Percentiles rank a stretch among this genome's conserved stretches.
Conservation (phyloP, 2,329 filamentous ascomycete genomes). For the Neonectria hederae region DNA sequence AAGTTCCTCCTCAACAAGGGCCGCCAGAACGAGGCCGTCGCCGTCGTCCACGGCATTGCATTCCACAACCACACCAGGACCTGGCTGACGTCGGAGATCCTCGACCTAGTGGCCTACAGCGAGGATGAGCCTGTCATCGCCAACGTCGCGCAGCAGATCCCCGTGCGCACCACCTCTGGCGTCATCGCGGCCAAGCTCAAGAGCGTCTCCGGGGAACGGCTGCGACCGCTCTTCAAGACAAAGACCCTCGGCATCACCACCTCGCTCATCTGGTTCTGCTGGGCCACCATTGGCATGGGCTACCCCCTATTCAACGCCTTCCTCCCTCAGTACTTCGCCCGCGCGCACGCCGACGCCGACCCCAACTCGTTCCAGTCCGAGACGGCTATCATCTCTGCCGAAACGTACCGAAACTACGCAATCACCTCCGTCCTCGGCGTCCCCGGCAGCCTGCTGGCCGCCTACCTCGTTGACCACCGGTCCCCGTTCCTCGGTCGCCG, state of each 20-base stretch:
- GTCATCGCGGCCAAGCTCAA: slow-evolving; percentile 68
- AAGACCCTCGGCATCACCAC: slow-evolving; percentile 63
- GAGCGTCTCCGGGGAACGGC: slow-evolving; percentile 73
- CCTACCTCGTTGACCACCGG: slow-evolving; percentile 73
- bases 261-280: slow-evolving; percentile 77
- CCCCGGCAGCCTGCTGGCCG: slow-evolving; percentile 79
- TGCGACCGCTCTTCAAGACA: slow-evolving; percentile 71
- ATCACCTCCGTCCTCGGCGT: slow-evolving; percentile 82
- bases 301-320: slow-evolving; percentile 92
- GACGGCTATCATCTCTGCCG: slow-evolving; percentile 52
- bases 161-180: slow-evolving; percentile 41
- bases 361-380: slow-evolving; percentile 43
- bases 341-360: slow-evolving; percentile 55
- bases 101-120: slow-evolving; percentile 63
- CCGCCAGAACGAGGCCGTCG: slow-evolving; percentile 80
- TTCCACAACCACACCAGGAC: slow-evolving; percentile 74
- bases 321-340: slow-evolving; percentile 83
- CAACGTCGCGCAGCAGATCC: slow-evolving; percentile 23
- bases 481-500: slow-evolving; percentile 73
- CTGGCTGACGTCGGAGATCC: slow-evolving; percentile 78
- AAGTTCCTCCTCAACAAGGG: slow-evolving; percentile 84
- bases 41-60: slow-evolving; percentile 81
- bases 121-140: slow-evolving; percentile 46
- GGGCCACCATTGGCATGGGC: slow-evolving; percentile 84
- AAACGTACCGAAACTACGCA: slow-evolving; percentile 81